Evolutionary conservation across 2,329 filamentous ascomycete genomes (phyloP).

Genomic region (Corinectria fuckeliana): DNA sequence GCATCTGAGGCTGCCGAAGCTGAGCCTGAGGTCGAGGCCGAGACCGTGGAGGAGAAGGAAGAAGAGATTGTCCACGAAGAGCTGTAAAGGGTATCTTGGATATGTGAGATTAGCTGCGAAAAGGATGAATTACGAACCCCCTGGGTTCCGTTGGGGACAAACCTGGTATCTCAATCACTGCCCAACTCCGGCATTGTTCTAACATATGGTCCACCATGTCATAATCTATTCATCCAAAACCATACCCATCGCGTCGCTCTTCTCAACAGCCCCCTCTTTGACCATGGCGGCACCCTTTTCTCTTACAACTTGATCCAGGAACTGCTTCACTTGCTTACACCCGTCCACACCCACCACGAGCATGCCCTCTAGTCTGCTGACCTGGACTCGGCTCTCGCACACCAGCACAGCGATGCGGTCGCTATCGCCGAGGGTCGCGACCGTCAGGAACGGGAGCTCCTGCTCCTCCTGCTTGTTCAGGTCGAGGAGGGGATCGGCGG

Average conservation of each 20-base stretch:
- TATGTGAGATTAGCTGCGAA: constrained; percentile 28
- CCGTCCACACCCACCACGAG: constrained; percentile 90
- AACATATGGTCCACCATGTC: constrained; percentile 19
- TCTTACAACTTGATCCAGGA: constrained; percentile 81
- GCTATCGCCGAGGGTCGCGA: constrained; percentile 76
- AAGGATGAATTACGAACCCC: neutral
- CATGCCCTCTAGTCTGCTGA: constrained; percentile 86
- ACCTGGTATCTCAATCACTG: constrained; percentile 22
- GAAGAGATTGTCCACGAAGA: constrained; percentile 54
- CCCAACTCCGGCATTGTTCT: constrained; percentile 29
- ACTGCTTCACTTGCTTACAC: constrained; percentile 82
- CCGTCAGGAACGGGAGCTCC: constrained; percentile 87
- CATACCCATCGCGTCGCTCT: constrained; percentile 56
- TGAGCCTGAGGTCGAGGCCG: constrained; percentile 26
- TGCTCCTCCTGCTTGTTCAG: constrained; percentile 81
- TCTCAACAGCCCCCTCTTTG: constrained; percentile 58
- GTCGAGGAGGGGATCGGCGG: constrained; percentile 79
- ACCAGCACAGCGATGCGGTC: constrained; percentile 81
- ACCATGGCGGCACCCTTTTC: constrained; percentile 72
- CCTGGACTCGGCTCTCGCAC: constrained; percentile 89
- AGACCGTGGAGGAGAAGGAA: constrained; percentile 32
- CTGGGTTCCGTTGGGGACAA: neutral
- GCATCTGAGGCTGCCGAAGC: constrained; percentile 26
- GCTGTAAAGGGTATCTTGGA: constrained; percentile 46
- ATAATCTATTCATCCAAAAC: constrained; percentile 52